Evolutionary conservation across 352 stramenopile genomes (phyloP).

Genomic region (Pilasporangium apinafurcum): DNA sequence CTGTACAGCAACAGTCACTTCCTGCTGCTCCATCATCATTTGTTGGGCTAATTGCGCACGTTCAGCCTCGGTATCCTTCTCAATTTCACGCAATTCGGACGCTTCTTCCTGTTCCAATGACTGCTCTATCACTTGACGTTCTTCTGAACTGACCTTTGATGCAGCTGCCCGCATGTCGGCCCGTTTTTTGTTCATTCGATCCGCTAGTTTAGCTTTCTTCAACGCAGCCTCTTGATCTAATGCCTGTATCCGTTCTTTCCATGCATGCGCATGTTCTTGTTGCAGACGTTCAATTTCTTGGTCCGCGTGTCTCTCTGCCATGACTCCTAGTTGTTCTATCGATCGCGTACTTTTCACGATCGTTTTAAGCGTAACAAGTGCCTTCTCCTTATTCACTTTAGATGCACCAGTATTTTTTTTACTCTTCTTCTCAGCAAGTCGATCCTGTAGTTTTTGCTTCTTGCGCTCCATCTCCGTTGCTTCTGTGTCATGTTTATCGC

Average conservation of each 20-base stretch:
- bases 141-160: background rate
- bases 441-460: constrained; percentile 13
- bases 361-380: too few relatives aligned
- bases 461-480: constrained; percentile 4
- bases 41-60: constrained; percentile 4
- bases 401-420: too few relatives aligned
- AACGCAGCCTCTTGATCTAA: constrained; percentile 20
- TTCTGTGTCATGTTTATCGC: background rate
- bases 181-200: constrained; percentile 24
- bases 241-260: too few relatives aligned
- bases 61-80: constrained; percentile 12
- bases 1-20: constrained; percentile 1
- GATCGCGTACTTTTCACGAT: too few relatives aligned
- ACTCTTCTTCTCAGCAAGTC: constrained; percentile 18
- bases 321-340: too few relatives aligned
- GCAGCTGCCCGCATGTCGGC: background rate
- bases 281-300: too few relatives aligned
- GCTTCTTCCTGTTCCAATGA: constrained; percentile 22
- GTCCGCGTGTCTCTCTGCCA: too few relatives aligned
- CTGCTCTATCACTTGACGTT: too few relatives aligned
- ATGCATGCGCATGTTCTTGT: too few relatives aligned
- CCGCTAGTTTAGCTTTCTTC: constrained; percentile 20
- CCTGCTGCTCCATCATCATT: constrained; percentile 7
- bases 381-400: too few relatives aligned
- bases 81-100: constrained; percentile 20